Percentiles rank a stretch among this genome's conserved stretches.
Evolutionary conservation across 2,329 filamentous ascomycete species (phyloP).

Genomic region (Colletotrichum filicis): DNA sequence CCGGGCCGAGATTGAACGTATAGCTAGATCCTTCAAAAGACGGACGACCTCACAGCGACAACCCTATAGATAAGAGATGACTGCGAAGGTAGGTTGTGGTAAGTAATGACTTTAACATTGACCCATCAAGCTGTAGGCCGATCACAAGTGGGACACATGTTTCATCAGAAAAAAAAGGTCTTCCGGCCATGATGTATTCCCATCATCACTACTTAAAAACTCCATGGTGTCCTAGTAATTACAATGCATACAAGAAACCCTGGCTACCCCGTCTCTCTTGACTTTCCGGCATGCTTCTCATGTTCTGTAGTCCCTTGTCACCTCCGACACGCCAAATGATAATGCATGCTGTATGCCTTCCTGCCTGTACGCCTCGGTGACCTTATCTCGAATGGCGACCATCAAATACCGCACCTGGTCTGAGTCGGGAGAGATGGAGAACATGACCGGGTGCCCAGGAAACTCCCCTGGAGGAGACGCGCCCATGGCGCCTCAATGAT

Average conservation of each 20-base stretch:
- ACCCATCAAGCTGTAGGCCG: no score
- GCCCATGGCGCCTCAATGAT: not conserved
- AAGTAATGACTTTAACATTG: no score
- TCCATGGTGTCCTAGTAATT: not conserved
- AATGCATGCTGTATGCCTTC: not conserved
- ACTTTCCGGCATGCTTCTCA: not conserved
- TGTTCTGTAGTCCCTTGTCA: not conserved
- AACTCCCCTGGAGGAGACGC: not conserved
- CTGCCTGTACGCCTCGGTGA: not conserved
- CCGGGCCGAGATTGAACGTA: no score
- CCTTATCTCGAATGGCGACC: not conserved
- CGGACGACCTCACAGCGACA: no score
- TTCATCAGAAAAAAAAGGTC: not conserved
- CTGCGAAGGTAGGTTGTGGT: no score
- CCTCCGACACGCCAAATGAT: not conserved
- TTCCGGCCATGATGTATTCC: not conserved
- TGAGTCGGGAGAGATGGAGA: not conserved
- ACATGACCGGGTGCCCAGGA: not conserved
- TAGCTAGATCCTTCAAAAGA: no score
- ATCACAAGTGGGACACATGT: no score
- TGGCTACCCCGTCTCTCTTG: not conserved
- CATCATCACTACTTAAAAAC: slow-evolving; percentile 1
- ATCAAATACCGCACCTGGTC: not conserved
- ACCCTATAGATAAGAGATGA: no score
- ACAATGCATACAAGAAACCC: slow-evolving; percentile 9